phyloP scores from a whole-genome alignment of 306 rosid species.

The Begonia peltatifolia region DNA sequence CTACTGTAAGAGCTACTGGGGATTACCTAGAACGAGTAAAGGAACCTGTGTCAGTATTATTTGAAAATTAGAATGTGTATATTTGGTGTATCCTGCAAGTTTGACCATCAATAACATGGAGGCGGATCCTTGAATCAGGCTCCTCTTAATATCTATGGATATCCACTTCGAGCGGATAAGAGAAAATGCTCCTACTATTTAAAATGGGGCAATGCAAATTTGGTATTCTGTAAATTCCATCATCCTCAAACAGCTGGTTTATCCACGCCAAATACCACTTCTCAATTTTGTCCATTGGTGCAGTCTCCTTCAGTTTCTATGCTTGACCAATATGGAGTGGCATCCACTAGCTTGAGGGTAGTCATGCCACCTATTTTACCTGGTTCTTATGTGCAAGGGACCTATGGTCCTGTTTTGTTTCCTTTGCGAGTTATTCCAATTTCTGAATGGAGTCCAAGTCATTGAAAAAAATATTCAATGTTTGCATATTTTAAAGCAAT shows the following conservation, averaged over 20 bases:
- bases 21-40: conserved; percentile 79
- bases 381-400: conserved; percentile 74
- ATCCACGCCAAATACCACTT: conserved; percentile 55
- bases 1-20: conserved; percentile 81
- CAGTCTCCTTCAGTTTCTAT: conserved; percentile 66
- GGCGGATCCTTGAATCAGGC: conserved; percentile 73
- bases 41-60: conserved; percentile 79
- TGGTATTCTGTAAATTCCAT: conserved; percentile 87
- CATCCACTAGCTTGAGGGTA: conserved; percentile 64
- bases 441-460: conserved; percentile 68
- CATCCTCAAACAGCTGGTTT: conserved; percentile 70
- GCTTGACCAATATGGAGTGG: conserved; percentile 59
- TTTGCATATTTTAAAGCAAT: too few species aligned
- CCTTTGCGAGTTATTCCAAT: conserved; percentile 68
- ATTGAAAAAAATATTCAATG: too few species aligned
- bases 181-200: conserved; percentile 92
- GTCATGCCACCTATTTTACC: conserved; percentile 62
- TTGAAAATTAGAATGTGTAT: conserved; percentile 80
- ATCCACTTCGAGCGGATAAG: conserved; percentile 72
- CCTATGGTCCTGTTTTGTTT: conserved; percentile 67
- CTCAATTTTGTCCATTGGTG: conserved; percentile 84
- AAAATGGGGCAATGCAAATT: conserved; percentile 96
- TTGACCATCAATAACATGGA: conserved; percentile 79
- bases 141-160: conserved; percentile 63
- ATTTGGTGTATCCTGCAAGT: conserved; percentile 91